Conservation (phyloP, 768 basidiomycete genomes). For the Suillus brevipes region DNA sequence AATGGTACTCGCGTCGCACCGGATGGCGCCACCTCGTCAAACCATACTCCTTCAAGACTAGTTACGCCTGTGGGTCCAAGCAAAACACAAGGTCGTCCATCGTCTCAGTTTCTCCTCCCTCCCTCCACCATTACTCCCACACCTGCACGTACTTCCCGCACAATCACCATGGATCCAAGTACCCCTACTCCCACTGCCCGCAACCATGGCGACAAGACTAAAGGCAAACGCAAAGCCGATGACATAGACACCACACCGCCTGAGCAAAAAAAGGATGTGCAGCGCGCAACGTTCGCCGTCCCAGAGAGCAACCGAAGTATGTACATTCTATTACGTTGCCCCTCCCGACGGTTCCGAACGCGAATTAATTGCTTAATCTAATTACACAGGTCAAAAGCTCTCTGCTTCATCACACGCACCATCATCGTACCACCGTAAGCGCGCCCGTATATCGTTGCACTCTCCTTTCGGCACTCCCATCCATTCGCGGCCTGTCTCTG, state of each 20-base stretch:
- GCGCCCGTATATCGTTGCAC: constrained; percentile 54
- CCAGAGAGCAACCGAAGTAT: constrained; percentile 56
- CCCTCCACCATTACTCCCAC: constrained; percentile 19
- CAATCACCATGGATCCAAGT: constrained; percentile 24
- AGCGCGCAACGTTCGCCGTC: constrained; percentile 63
- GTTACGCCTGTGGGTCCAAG: constrained; percentile 18
- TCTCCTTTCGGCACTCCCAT: constrained; percentile 35
- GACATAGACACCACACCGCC: constrained; percentile 72
- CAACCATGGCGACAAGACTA: constrained; percentile 36
- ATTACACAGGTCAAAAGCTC: constrained; percentile 48
- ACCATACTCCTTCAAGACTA: constrained; percentile 18
- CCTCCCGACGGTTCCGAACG: constrained; percentile 19
- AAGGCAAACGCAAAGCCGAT: constrained; percentile 73
- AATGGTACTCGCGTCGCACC: constrained; percentile 15
- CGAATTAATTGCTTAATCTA: constrained; percentile 23
- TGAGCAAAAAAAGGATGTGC: constrained; percentile 51
- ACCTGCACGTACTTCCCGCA: constrained; percentile 19
- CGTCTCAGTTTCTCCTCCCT: constrained; percentile 13
- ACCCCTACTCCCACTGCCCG: constrained; percentile 36
- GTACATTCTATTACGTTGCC: constrained; percentile 31
- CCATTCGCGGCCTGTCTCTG: constrained; percentile 32
- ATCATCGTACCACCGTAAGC: constrained; percentile 72
- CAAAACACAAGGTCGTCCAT: constrained; percentile 11
- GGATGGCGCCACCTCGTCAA: constrained; percentile 17
- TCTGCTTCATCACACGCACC: constrained; percentile 62